Evolutionary conservation across 306 rosid genomes (phyloP), one percentile per base, ranked within the genome.

Genomic region (Glycine latifolia): DNA sequence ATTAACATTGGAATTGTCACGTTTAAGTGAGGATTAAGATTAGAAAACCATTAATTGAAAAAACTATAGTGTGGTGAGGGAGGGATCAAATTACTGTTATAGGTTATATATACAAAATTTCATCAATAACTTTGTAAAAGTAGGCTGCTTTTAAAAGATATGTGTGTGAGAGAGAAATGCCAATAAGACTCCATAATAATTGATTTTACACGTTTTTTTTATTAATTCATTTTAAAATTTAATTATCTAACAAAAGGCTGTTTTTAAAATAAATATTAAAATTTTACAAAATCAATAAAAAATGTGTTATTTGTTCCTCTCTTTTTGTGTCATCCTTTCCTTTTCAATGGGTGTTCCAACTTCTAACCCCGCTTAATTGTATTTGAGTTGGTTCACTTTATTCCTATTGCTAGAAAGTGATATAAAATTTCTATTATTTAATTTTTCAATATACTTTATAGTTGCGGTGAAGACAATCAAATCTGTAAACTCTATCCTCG

Each of bases 401-500:
- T 65, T 10, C 48, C 10, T 37, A 14, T 65, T 65, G 17, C 26
- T 67, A 20, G 35, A 78, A 44, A 68, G 60, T 26, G 71, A n/a
- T 59, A 15, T 6, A n/a, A 43, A 14, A 20, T 31, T 31, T 71
- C 13, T n/a, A 58, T 56, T 4, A 47, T 79, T n/a, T 70, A 59
- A 59, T 26, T 70, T 31, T 58, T 48, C 44, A 2, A 65, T 75
- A 11, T 61, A 87, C 62, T 79, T 89, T 83, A 81, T 89, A 74
- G 91, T 91, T 54, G 61, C 75, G 93, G 91, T 16, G 93, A 87
- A 53, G 95, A 92, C 91, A 80, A 80, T 87, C 89, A 85, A 76
- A 88, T 87, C 91, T 92, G 83, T 15, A 90, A 91, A 86, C 93
- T 92, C 73, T 91, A 90, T 79, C 97, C 97, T 76, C 91, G 89